A percentile compares a stretch with the other conserved stretches of the same genome.
phyloP scores from a whole-genome alignment of 257 asterid genomes.

The Perilla frutescens region DNA sequence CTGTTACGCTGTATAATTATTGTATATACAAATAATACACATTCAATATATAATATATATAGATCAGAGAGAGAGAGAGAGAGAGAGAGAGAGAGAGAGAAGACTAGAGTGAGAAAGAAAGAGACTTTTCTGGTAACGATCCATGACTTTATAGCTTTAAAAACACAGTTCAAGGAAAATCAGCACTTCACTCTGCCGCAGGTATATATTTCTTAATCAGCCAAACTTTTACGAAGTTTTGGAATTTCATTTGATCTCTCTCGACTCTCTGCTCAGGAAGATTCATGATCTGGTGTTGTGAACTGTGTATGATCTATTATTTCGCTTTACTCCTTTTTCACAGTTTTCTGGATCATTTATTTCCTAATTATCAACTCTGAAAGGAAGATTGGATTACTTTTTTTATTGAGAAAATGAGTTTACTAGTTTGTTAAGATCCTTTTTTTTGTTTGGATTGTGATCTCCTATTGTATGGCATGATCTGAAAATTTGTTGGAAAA shows the following conservation, averaged over 20 bases:
- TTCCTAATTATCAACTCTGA: slow-evolving; percentile 18
- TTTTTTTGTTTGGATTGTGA: slow-evolving; percentile 12
- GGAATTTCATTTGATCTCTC: slow-evolving; percentile 11
- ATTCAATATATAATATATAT: too few relatives aligned
- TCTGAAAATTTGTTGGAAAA: slow-evolving; percentile 18
- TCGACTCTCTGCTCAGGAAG: slow-evolving; percentile 22
- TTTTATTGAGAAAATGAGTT: slow-evolving; percentile 16
- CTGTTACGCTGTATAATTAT: neutral
- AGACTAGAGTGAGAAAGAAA: slow-evolving; percentile 38
- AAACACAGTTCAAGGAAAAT: slow-evolving; percentile 32
- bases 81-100: neutral
- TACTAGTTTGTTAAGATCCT: neutral
- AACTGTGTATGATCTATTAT: slow-evolving; percentile 33
- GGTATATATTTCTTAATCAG: slow-evolving; percentile 28
- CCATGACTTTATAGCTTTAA: slow-evolving; percentile 40
- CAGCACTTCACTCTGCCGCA: slow-evolving; percentile 33
- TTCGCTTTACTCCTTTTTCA: slow-evolving; percentile 21
- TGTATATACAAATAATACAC: neutral
- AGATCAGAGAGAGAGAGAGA: slow-evolving; percentile 13
- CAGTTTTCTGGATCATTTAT: slow-evolving; percentile 1
- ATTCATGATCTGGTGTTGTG: slow-evolving; percentile 32
- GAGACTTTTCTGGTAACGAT: slow-evolving; percentile 45
- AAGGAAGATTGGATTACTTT: slow-evolving; percentile 15
- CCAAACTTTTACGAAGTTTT: neutral
- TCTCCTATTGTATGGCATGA: slow-evolving; percentile 24